Evolutionary conservation across 2,329 filamentous ascomycete genomes (phyloP).

Genomic region (Aspergillus ustus): DNA sequence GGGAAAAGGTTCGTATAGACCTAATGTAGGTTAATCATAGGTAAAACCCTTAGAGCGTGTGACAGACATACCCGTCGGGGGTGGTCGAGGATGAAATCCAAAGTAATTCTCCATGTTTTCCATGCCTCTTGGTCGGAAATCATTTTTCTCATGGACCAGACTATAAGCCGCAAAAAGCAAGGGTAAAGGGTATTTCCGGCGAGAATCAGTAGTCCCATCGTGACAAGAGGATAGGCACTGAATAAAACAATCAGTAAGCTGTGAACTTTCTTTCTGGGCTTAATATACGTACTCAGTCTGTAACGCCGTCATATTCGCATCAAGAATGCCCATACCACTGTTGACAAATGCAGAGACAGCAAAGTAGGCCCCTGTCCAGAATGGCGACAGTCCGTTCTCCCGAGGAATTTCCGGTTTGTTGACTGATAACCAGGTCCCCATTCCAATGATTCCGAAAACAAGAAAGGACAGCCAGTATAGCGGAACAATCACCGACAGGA

Average conservation of each 20-base stretch:
- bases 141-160: constrained; percentile 55
- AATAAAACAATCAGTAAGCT: not conserved
- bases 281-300: constrained; percentile 36
- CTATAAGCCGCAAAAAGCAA: constrained; percentile 63
- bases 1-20: constrained; percentile 61
- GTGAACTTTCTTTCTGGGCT: not conserved
- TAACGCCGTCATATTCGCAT: constrained; percentile 57
- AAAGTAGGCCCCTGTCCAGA: constrained; percentile 55
- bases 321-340: constrained; percentile 58
- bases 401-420: constrained; percentile 47
- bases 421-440: constrained; percentile 52
- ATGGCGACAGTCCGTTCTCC: constrained; percentile 55
- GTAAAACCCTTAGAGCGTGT: not conserved
- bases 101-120: constrained; percentile 36
- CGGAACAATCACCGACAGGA: constrained; percentile 44
- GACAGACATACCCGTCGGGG: constrained; percentile 34
- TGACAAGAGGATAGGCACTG: constrained; percentile 47
- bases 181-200: constrained; percentile 71
- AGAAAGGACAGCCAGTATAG: constrained; percentile 55
- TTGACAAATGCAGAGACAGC: constrained; percentile 61
- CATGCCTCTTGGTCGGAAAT: constrained; percentile 33
- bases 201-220: constrained; percentile 62
- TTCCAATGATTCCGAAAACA: constrained; percentile 50
- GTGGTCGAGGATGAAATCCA: constrained; percentile 42
- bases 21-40: constrained; percentile 22